phyloP scores from a whole-genome alignment of 1,139 yeast genomes.

The Geotrichum fermentans region DNA sequence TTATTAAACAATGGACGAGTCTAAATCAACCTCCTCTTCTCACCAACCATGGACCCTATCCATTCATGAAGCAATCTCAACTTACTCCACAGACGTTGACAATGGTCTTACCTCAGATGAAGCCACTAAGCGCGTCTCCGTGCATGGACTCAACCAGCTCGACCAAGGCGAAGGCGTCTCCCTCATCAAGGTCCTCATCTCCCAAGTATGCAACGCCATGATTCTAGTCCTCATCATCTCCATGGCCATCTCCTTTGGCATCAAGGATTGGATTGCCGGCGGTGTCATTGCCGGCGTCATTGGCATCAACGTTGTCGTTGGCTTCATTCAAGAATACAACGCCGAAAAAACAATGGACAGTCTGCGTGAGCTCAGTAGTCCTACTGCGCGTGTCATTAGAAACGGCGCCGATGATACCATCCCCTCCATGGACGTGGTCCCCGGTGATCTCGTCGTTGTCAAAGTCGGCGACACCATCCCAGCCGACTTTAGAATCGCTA shows the following conservation, averaged over 20 bases:
- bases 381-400: slow-evolving; percentile 66
- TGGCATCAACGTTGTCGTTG: slow-evolving; percentile 60
- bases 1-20: too few species aligned
- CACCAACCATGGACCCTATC: slow-evolving; percentile 28
- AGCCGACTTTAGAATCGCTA: slow-evolving; percentile 64
- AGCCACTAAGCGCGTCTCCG: slow-evolving; percentile 37
- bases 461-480: slow-evolving; percentile 77
- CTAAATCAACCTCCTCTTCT: not conserved
- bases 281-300: slow-evolving; percentile 77
- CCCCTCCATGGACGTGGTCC: slow-evolving; percentile 66
- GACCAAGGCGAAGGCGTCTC: slow-evolving; percentile 61
- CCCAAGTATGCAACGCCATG: slow-evolving; percentile 78
- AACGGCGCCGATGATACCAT: slow-evolving; percentile 56
- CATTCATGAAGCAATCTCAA: slow-evolving; percentile 19
- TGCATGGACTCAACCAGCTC: slow-evolving; percentile 55
- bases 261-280: slow-evolving; percentile 76
- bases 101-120: slow-evolving; percentile 47
- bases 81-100: slow-evolving; percentile 41
- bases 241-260: slow-evolving; percentile 70
- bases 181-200: slow-evolving; percentile 53
- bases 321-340: slow-evolving; percentile 63
- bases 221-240: slow-evolving; percentile 67
- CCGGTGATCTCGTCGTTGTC: slow-evolving; percentile 66
- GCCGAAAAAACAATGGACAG: slow-evolving; percentile 84
- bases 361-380: slow-evolving; percentile 61